Evolutionary conservation across 2,329 filamentous ascomycete genomes (phyloP).

Genomic region (Beauveria varroae): DNA sequence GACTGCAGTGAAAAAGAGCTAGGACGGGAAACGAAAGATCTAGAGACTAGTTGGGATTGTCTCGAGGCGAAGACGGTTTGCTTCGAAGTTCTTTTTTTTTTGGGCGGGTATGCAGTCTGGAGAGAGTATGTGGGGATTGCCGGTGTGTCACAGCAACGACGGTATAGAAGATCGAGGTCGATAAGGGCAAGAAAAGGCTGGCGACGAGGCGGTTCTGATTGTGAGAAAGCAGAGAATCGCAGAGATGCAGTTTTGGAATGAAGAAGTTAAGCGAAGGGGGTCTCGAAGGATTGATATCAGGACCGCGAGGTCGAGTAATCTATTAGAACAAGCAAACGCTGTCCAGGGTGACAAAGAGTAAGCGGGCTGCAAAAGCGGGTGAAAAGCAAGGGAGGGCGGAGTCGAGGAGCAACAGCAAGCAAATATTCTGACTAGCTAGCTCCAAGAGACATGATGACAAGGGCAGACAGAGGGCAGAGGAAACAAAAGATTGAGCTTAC

Average conservation of each 20-base stretch:
- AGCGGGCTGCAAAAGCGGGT: slow-evolving; percentile 5
- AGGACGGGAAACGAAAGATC: not conserved
- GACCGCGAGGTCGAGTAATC: slow-evolving; percentile 6
- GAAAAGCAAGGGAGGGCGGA: slow-evolving; percentile 6
- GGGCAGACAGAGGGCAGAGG: not conserved
- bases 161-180: not conserved
- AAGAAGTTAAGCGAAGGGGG: not conserved
- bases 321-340: not conserved
- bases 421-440: not conserved
- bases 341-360: slow-evolving; percentile 4
- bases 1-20: not conserved
- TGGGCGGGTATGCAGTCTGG: slow-evolving; percentile 8
- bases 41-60: not conserved
- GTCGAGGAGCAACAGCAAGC: not conserved
- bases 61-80: slow-evolving; percentile 3
- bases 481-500: not conserved
- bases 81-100: slow-evolving; percentile 6
- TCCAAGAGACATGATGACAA: not conserved
- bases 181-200: not conserved
- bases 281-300: slow-evolving; percentile 1
- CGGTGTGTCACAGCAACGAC: slow-evolving; percentile 12
- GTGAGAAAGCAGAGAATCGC: not conserved
- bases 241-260: not conserved
- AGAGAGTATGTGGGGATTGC: slow-evolving; percentile 7
- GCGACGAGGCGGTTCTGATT: not conserved